A percentile compares a stretch with the other conserved stretches of the same genome.
These are phyloP conservation scores for Elongisporangium prolatum DNA, from an alignment of 352 stramenopile species.

Conservation along the genomic window DNA sequence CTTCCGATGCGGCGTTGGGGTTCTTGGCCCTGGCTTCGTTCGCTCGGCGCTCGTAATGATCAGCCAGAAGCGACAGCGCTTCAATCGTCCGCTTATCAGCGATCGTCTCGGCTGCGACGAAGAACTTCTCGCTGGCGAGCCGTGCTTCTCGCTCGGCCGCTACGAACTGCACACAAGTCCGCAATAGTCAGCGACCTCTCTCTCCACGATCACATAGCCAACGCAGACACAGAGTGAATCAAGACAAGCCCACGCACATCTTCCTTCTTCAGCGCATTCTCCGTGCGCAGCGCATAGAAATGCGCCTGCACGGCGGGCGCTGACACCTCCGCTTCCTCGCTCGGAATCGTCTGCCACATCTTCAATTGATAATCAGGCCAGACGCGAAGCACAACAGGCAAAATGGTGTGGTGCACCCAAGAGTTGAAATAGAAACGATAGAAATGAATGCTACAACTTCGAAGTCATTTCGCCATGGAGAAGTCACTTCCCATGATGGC, in stretches of 20 bases:
- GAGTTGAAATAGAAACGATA: background rate
- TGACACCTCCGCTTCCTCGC: slow-evolving; percentile 68
- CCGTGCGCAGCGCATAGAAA: slow-evolving; percentile 67
- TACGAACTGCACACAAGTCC: slow-evolving; percentile 24
- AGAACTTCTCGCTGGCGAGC: slow-evolving; percentile 64
- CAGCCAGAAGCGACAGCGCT: slow-evolving; percentile 59
- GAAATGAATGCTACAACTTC: background rate
- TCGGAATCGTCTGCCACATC: slow-evolving; percentile 57
- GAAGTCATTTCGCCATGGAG: too few species aligned
- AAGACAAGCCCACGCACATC: slow-evolving; percentile 30
- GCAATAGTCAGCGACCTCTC: background rate
- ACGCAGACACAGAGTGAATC: slow-evolving; percentile 1
- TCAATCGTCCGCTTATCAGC: slow-evolving; percentile 65
- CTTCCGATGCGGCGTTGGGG: slow-evolving; percentile 8
- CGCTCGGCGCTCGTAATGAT: slow-evolving; percentile 77
- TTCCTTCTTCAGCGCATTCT: slow-evolving; percentile 51
- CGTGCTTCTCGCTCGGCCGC: slow-evolving; percentile 63
- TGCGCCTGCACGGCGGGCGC: slow-evolving; percentile 75
- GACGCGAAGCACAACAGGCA: background rate
- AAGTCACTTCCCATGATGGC: too few species aligned
- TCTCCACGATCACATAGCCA: background rate
- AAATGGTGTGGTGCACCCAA: background rate
- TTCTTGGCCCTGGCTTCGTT: slow-evolving; percentile 50
- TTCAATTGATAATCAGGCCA: background rate
- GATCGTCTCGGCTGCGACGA: slow-evolving; percentile 50